phyloP scores from a whole-genome alignment of 208 protist genomes.

The Crithidia brevicula region DNA sequence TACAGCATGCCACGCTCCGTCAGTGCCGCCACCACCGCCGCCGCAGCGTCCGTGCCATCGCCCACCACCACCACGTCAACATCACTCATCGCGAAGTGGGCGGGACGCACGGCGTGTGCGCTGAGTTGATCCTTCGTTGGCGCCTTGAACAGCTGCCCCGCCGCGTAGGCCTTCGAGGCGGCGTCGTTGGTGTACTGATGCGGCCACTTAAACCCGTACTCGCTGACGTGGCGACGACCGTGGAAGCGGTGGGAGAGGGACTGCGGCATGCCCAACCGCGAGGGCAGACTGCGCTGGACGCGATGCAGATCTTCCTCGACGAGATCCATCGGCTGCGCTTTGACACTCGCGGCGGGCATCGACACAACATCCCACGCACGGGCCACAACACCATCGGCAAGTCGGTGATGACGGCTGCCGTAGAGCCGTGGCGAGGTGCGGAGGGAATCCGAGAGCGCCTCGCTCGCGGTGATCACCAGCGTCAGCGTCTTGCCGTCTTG shows the following conservation, averaged over 20 bases:
- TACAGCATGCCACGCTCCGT: constrained; percentile 66
- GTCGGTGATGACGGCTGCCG: constrained; percentile 83
- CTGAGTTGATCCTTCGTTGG: constrained; percentile 51
- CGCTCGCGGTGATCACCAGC: constrained; percentile 58
- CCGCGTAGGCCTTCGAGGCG: constrained; percentile 60
- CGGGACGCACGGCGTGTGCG: constrained; percentile 53
- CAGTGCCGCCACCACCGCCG: constrained; percentile 54
- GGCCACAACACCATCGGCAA: constrained; percentile 67
- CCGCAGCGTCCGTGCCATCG: constrained; percentile 44
- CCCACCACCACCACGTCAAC: constrained; percentile 74
- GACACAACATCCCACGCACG: constrained; percentile 85
- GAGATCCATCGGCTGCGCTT: constrained; percentile 43
- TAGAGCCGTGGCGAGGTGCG: constrained; percentile 74
- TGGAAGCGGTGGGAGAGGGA: constrained; percentile 78
- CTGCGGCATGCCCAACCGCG: constrained; percentile 65
- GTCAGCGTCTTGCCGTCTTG: constrained; percentile 59
- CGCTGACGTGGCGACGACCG: constrained; percentile 73
- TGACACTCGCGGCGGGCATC: constrained; percentile 25
- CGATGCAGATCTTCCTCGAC: constrained; percentile 62
- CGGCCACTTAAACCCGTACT: constrained; percentile 81
- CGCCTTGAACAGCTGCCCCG: constrained; percentile 75
- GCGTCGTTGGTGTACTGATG: constrained; percentile 78
- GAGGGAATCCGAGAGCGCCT: constrained; percentile 58
- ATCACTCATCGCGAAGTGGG: constrained; percentile 44
- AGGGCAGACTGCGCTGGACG: constrained; percentile 72